Evolutionary conservation across 345 rosid genomes (phyloP).

Genomic region (Firmiana major): DNA sequence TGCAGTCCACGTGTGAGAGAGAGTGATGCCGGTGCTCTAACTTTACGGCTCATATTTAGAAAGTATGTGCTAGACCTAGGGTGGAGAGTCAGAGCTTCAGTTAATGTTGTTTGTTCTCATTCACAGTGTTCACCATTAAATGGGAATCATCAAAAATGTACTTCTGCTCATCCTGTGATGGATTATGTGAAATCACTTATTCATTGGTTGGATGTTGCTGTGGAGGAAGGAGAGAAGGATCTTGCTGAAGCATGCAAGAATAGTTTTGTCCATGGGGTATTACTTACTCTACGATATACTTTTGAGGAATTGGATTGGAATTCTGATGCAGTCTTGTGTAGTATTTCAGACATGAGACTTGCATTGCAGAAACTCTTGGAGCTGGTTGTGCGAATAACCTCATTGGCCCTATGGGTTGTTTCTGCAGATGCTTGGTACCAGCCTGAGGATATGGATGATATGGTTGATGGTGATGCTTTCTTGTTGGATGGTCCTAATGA

Average conservation of each 20-base stretch:
- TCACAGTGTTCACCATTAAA: slow-evolving; percentile 31
- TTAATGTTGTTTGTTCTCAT: slow-evolving; percentile 43
- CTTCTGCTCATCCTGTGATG: slow-evolving; percentile 49
- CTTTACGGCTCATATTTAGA: slow-evolving; percentile 75
- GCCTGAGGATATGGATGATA: slow-evolving; percentile 83
- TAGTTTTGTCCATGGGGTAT: slow-evolving; percentile 92
- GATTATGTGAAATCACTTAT: slow-evolving; percentile 69
- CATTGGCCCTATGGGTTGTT: slow-evolving; percentile 93
- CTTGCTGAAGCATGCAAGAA: slow-evolving; percentile 78
- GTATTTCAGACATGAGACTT: slow-evolving; percentile 63
- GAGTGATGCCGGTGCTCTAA: slow-evolving; percentile 88
- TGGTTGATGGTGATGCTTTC: slow-evolving; percentile 56
- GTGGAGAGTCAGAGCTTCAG: slow-evolving; percentile 65
- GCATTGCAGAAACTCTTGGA: slow-evolving; percentile 71
- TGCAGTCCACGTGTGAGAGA: slow-evolving; percentile 96
- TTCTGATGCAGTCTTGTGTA: slow-evolving; percentile 53
- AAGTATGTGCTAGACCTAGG: slow-evolving; percentile 88
- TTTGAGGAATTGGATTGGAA: slow-evolving; percentile 96
- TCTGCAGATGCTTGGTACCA: slow-evolving; percentile 94
- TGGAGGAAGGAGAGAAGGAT: slow-evolving; percentile 75
- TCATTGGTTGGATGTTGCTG: slow-evolving; percentile 70
- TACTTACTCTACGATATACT: slow-evolving; percentile 82
- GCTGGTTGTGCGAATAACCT: slow-evolving; percentile 73
- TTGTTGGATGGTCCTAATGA: slow-evolving; percentile 45
- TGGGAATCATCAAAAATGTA: slow-evolving; percentile 27